Base-by-base conservation (phyloP, 345 rosid species). In the Gossypium australe region DNA sequence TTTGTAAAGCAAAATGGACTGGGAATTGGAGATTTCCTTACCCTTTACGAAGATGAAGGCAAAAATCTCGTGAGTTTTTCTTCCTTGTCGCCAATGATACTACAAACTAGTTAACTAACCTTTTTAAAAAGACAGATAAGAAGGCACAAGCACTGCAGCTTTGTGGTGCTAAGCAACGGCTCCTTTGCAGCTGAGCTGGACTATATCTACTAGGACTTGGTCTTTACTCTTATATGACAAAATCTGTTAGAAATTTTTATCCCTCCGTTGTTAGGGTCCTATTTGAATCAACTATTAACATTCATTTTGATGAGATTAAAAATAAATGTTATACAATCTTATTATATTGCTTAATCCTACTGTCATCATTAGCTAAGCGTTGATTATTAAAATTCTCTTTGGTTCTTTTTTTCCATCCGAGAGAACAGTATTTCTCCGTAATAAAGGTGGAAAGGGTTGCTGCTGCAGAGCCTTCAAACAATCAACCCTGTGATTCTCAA, bases 11-110 rank as follows among this genome's bases (percentile, higher is more conserved):
- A 81, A 76, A 82, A 87, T 77, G 77, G 82, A 78, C 20, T 87
- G 61, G 80, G 82, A 45, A 82, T n/a, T 10, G 89, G 94, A 66
- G 98, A 94, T 84, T 78, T 61, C 70, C 86, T 94, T 18, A 80
- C 78, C 48, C 78, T 94, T 61, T 91, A 85, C 83, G 89, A 90
- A 83, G 98, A 94, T 71, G 88, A 88, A 76, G 67, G 84, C 90
- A 85, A 82, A 82, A 87, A 89, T 44, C 84, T 87, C 82, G 98
- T 94, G 92, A 94, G 94, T 84, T 69, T 9, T 29, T 65, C 84
- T 59, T 65, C 41, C 7, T 34, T 34, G 41, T 34, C 7, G 41
- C 41, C 41, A 34, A 34, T 34, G 41, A 34, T 34, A 34, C 41
- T 34, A 34, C 7, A 34, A 34, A 34, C 41, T 34, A 34, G 41